A percentile compares a stretch with the other conserved stretches of the same genome.
Evolutionary conservation across 2,329 filamentous ascomycete species (phyloP).

Genomic region (Aspergillus aculeatus): DNA sequence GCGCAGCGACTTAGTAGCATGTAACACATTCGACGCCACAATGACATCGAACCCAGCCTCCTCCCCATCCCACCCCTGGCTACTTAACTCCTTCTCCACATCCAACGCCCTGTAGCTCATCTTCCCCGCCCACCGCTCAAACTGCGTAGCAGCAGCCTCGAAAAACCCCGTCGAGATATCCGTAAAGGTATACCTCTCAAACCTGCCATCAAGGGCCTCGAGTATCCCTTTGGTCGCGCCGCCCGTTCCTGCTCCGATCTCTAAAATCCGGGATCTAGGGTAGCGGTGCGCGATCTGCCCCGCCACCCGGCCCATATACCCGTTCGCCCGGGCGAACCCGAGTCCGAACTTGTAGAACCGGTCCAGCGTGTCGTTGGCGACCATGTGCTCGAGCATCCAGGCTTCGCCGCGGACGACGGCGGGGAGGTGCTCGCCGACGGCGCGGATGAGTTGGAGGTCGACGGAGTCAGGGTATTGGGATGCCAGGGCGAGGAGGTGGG

Average conservation of each 20-base stretch:
- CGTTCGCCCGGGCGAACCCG: conserved; percentile 21
- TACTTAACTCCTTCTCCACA: conserved; percentile 28
- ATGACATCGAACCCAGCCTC: conserved; percentile 34
- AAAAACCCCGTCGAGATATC: conserved; percentile 49
- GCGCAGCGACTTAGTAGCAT: conserved; percentile 34
- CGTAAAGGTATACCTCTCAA: conserved; percentile 44
- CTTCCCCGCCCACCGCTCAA: conserved; percentile 20
- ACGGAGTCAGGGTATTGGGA: background rate
- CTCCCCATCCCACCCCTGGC: conserved; percentile 36
- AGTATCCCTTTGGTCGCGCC: conserved; percentile 42
- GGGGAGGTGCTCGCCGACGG: conserved; percentile 14
- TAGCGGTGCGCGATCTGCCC: conserved; percentile 37
- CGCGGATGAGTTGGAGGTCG: conserved; percentile 5
- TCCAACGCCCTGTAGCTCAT: conserved; percentile 35
- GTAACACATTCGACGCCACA: conserved; percentile 42
- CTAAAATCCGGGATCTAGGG: conserved; percentile 42
- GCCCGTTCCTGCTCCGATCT: conserved; percentile 35
- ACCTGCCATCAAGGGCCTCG: conserved; percentile 25
- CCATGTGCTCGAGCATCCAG: conserved; percentile 40
- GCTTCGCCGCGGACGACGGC: conserved; percentile 25
- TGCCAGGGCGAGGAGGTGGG: background rate
- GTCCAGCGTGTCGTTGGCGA: conserved; percentile 35
- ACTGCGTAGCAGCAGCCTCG: conserved; percentile 30
- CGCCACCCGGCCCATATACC: conserved; percentile 26
- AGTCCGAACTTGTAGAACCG: conserved; percentile 31